These are phyloP conservation scores for Cercophora scortea DNA, from an alignment of 495 filamentous ascomycete genomes.

Conservation along the genomic window DNA sequence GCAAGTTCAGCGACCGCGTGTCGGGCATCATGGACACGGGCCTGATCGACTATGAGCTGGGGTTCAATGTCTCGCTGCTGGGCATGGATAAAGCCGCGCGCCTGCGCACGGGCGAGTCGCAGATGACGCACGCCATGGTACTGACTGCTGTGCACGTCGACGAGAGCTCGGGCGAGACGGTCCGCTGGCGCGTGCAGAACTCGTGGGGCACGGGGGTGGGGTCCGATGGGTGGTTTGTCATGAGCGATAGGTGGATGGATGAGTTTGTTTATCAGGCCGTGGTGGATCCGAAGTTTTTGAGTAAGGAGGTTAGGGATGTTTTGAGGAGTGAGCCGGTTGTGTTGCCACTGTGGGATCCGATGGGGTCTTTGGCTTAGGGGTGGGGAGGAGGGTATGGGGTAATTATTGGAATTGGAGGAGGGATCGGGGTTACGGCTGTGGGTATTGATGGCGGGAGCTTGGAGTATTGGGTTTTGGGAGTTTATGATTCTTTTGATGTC, in stretches of 20 bases:
- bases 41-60: conserved; percentile 67
- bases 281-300: conserved; percentile 65
- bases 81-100: conserved; percentile 67
- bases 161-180: conserved; percentile 47
- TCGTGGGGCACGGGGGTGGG: conserved; percentile 64
- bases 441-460: neutral
- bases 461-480: neutral
- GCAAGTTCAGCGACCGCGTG: conserved; percentile 59
- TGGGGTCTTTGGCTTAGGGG: conserved; percentile 67
- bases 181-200: conserved; percentile 82
- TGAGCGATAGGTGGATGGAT: conserved; percentile 80
- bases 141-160: conserved; percentile 74
- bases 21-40: conserved; percentile 71
- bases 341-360: conserved; percentile 79
- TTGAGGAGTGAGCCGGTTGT: conserved; percentile 60
- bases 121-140: conserved; percentile 91
- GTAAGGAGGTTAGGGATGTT: conserved; percentile 57
- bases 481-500: too few species aligned
- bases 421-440: too few species aligned
- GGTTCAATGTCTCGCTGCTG: conserved; percentile 61
- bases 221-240: conserved; percentile 74
- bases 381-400: neutral
- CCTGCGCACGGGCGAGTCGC: conserved; percentile 59
- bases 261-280: conserved; percentile 84
- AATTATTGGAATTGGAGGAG: neutral